Base-by-base conservation (phyloP, 2,329 filamentous ascomycete species). In the Huntiella bhutanensis region DNA sequence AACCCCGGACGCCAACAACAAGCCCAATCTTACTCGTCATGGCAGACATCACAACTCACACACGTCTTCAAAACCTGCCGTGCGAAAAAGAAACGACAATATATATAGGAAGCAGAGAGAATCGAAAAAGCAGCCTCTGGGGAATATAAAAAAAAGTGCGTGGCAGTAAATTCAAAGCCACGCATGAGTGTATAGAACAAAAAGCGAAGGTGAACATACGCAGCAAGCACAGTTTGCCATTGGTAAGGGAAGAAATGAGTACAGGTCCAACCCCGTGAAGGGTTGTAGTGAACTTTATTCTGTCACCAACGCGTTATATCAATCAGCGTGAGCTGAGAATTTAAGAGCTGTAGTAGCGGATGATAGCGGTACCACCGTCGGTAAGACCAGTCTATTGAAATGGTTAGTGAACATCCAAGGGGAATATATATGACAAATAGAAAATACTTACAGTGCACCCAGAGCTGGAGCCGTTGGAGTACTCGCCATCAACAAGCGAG, bases 391-490 rank as follows among this genome's bases (percentile, higher is more conserved):
- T 67, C 69, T 73, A 46, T 15, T 36, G 33, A 28, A 41, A 19
- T 5, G 11, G 41, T 44, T 44, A 49, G 47, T 39, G 41, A 5
- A 45, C 4, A 16, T 15, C 3, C 34, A 10, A 35, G 16, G 17
- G 17, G 17, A 34, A 42, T n/a, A 22, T 15, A 28, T 13, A 15
- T 4, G n/a, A 35, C n/a, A 22, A 44, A 11, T 33, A 15, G 17
- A 19, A 38, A 17, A n/a, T 44, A 73, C 82, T 71, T 77, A 91
- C 84, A 43, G 85, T 93, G 75, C 85, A 93, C 50, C 85, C 84
- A 51, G 64, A 68, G 50, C 22, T 36, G 11, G 62, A 58, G 53
- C 71, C 71, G 52, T 68, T 70, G 33, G 64, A 60, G 66, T 78
- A 91, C 51, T 66, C 54, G 48, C 80, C 79, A 51, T 75, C 65